Evolutionary conservation across 306 rosid genomes (phyloP).

Genomic region (Inga laurina): DNA sequence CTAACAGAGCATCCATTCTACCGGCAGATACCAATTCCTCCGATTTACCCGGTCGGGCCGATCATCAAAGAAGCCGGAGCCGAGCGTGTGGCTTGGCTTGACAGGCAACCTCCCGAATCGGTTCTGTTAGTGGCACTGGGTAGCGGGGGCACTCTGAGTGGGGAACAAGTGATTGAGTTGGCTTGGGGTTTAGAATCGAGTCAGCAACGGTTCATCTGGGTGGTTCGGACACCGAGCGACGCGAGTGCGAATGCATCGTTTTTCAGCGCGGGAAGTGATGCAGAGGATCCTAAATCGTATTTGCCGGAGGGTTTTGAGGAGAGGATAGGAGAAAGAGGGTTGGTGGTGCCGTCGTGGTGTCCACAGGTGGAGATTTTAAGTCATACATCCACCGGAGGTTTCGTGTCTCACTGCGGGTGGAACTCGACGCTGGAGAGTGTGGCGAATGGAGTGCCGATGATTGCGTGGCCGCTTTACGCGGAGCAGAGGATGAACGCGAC

Average conservation of each 20-base stretch:
- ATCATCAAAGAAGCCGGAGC: slow-evolving; percentile 25
- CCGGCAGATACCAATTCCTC: slow-evolving; percentile 26
- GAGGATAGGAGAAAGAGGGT: slow-evolving; percentile 35
- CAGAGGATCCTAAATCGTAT: slow-evolving; percentile 19
- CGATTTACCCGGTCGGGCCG: slow-evolving; percentile 43
- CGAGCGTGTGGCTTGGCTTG: slow-evolving; percentile 45
- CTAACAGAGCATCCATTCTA: slow-evolving; percentile 42
- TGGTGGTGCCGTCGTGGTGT: slow-evolving; percentile 46
- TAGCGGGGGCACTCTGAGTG: slow-evolving; percentile 39
- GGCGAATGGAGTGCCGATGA: slow-evolving; percentile 46
- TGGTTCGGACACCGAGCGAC: slow-evolving; percentile 34
- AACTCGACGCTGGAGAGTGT: slow-evolving; percentile 57
- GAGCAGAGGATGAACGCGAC: slow-evolving; percentile 58
- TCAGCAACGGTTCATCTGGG: slow-evolving; percentile 48
- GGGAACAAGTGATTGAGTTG: slow-evolving; percentile 41
- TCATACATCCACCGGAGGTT: slow-evolving; percentile 45
- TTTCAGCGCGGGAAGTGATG: slow-evolving; percentile 31
- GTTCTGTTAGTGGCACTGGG: slow-evolving; percentile 44
- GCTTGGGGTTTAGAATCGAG: slow-evolving; percentile 54
- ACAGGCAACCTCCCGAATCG: slow-evolving; percentile 39
- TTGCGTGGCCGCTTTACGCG: slow-evolving; percentile 55
- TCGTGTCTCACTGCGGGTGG: slow-evolving; percentile 63
- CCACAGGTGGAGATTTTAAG: slow-evolving; percentile 35
- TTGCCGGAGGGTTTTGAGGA: slow-evolving; percentile 47
- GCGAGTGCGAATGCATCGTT: slow-evolving; percentile 2